Base-by-base conservation (phyloP, 2,329 filamentous ascomycete species). In the Aspergillus sp. region DNA sequence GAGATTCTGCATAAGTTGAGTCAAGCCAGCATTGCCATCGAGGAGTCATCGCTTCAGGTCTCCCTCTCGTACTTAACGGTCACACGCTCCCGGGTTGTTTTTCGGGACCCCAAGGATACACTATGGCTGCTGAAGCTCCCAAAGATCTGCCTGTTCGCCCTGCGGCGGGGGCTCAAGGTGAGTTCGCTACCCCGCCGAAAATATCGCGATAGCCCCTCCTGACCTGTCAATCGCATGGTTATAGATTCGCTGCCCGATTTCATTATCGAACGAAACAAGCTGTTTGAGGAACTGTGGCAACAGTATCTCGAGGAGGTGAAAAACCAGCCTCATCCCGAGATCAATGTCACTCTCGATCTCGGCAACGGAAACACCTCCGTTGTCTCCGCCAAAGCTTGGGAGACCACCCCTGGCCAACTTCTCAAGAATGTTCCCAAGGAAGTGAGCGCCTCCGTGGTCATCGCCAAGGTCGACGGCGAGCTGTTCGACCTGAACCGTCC, bases 401-500 rank as follows among this genome's bases (percentile, higher is more conserved):
- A 95, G 77, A 96, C 91, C 61, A 95, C 91, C 14, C 94, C 94
- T 5, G 87, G 64, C 86, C 96, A 73, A 84, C 73, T 79, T 84
- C 58, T 88, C 83, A 74, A 83, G 80, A 65, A 96, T 92, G 72
- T 91, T 80, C 75, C 96, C 88, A 83, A 94, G 85, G 68, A 82
- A 88, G 64, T 89, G 84, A 76, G 90, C 90, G 80, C 89, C 86
- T 76, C 92, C 86, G 68, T 76, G 43, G 89, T 99, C 55, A 87
- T 99, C 65, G 87, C 93, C 42, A 85, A 85, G 67, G 82, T 97
- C 35, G 87, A 97, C 65, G 90, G 88, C 51, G 82, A 89, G 67
- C 79, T 97, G 10, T 99, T 93, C 94, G 94, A 99, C 76, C 77
- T 99, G 60, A 90, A 93, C 66, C 81, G 94, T 50, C 93, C 93